phyloP scores from a whole-genome alignment of 495 filamentous ascomycete species.

The Penicillium bialowiezense region DNA sequence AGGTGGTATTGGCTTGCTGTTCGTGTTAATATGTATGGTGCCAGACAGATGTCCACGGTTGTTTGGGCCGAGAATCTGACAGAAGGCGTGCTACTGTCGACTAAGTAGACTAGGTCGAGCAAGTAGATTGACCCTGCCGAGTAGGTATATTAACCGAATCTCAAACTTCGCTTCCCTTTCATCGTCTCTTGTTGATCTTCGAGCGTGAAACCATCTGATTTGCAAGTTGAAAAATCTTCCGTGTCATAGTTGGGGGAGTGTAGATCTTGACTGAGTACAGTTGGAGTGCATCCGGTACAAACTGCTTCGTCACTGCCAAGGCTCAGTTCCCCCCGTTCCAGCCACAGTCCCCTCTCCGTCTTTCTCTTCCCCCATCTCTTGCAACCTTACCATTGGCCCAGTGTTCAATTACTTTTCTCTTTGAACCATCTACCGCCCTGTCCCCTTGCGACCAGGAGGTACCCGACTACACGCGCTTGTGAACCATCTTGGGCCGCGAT shows the following conservation, averaged over 20 bases:
- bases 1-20: too few relatives aligned
- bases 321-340: conserved; percentile 23
- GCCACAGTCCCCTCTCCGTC: conserved; percentile 24
- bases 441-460: conserved; percentile 3
- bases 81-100: too few relatives aligned
- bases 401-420: conserved; percentile 5
- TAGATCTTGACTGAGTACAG: conserved; percentile 1
- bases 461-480: conserved; percentile 9
- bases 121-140: too few relatives aligned
- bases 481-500: conserved; percentile 21
- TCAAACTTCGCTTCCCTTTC: too few relatives aligned
- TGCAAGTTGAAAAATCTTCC: not conserved
- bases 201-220: too few relatives aligned
- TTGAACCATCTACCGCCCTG: not conserved
- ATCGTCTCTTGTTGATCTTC: too few relatives aligned
- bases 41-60: too few relatives aligned
- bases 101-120: too few relatives aligned
- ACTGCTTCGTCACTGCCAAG: conserved; percentile 34
- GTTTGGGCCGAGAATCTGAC: not conserved
- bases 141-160: not conserved
- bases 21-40: too few relatives aligned
- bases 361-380: conserved; percentile 8
- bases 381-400: conserved; percentile 3
- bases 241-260: not conserved
- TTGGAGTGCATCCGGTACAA: conserved; percentile 1